Base-by-base conservation (phyloP, 2,329 filamentous ascomycete genomes). In the Thelonectria blattea region DNA sequence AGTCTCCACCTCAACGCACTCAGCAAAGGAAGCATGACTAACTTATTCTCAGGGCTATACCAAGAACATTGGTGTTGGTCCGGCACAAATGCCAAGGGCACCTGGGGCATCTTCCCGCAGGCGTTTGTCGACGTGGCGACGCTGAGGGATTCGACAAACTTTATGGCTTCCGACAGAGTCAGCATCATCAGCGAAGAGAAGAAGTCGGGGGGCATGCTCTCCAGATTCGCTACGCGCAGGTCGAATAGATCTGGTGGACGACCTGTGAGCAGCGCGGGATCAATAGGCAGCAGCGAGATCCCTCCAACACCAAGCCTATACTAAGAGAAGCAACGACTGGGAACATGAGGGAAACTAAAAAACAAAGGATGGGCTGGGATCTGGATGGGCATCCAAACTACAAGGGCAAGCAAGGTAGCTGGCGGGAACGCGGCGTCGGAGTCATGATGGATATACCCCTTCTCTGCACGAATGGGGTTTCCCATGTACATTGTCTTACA, bases 21-120 rank as follows among this genome's bases (percentile, higher is more conserved):
- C 11, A 27, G 24, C 4, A 47, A 12, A 41, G 22, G n/a, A 50
- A 32, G 15, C n/a, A 22, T 54, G 4, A 24, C 64, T 70, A 30
- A 69, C 57, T 47, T 37, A n/a, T 15, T 39, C 15, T 5, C 24
- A 82, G 81, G 78, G 78, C 65, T 76, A 2, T 76, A 81, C 58
- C 72, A 76, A 20, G 79, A 81, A 12, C 80, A 83, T 61, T 86
- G 83, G 83, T 86, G 83, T 70, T 86, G 83, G 83, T 80, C 79
- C 1, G 83, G 83, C 2, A 81, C 74, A 15, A 85, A 83, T 59
- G 66, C 79, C 39, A 83, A 81, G 61, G 82, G 83, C 4, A 83
- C 80, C 71, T 80, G 77, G 74, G 83, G 83, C 24, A 77, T 85
- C 52, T 85, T 86, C 68, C 82, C 81, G 15, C 76, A 79, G 62